These are phyloP conservation scores for Leishmania arabica DNA, from an alignment of 208 protist species.

Conservation along the genomic window DNA sequence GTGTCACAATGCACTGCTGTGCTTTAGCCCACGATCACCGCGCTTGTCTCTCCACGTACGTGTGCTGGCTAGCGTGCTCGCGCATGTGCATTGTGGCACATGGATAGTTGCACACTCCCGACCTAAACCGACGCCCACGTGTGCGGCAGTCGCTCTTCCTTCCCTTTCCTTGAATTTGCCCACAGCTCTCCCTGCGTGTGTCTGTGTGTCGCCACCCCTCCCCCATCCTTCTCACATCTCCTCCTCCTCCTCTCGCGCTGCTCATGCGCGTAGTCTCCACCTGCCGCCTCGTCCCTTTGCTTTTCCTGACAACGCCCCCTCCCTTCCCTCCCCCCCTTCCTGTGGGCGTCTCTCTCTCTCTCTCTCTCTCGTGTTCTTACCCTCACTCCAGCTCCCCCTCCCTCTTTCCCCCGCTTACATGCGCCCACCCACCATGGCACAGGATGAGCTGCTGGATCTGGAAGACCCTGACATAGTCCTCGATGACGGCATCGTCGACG, in stretches of 20 bases:
- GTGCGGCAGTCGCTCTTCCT: background rate
- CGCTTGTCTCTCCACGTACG: background rate
- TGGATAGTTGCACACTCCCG: background rate
- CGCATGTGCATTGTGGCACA: background rate
- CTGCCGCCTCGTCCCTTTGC: background rate
- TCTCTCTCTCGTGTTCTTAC: background rate
- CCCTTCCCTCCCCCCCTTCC: too few species aligned
- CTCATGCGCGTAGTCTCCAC: too few species aligned
- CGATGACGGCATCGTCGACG: conserved; percentile 55
- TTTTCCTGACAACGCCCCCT: background rate
- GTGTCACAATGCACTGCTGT: background rate
- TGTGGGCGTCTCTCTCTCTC: too few species aligned
- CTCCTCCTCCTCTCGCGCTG: background rate
- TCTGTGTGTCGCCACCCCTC: background rate
- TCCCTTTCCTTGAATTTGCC: background rate
- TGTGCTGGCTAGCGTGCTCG: background rate
- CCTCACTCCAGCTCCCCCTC: background rate
- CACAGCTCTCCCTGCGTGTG: background rate
- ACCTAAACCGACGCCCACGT: background rate
- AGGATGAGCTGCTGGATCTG: conserved; percentile 38
- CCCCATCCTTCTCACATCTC: background rate
- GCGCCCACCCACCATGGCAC: background rate
- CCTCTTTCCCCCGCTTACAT: background rate
- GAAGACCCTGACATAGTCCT: conserved; percentile 77
- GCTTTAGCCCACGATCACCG: background rate